Evolutionary conservation across 2,329 filamentous ascomycete genomes (phyloP).

Genomic region (Colletotrichum horii): DNA sequence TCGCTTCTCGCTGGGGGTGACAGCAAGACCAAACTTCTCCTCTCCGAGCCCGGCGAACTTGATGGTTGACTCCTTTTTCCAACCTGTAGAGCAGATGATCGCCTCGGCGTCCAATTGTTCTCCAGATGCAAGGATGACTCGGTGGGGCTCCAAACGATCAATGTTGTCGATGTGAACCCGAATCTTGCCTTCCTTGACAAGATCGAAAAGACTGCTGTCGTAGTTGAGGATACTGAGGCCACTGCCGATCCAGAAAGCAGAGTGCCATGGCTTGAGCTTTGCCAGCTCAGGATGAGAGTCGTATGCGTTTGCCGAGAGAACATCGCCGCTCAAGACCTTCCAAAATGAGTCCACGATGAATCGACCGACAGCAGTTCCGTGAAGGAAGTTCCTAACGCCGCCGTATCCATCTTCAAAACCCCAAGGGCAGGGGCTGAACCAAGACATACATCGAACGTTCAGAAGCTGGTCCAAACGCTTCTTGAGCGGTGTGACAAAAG

Average conservation of each 20-base stretch:
- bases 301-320: conserved; percentile 50
- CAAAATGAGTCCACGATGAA: conserved; percentile 55
- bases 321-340: conserved; percentile 51
- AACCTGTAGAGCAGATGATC: conserved; percentile 58
- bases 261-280: conserved; percentile 46
- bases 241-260: conserved; percentile 52
- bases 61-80: conserved; percentile 50
- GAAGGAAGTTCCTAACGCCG: conserved; percentile 51
- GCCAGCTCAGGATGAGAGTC: conserved; percentile 42
- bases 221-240: conserved; percentile 61
- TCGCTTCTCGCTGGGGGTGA: background rate
- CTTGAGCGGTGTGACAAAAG: conserved; percentile 66
- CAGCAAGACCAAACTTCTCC: background rate
- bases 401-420: conserved; percentile 59
- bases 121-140: conserved; percentile 47
- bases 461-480: conserved; percentile 63
- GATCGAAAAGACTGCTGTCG: conserved; percentile 52
- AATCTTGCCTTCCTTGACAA: conserved; percentile 53
- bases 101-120: conserved; percentile 45
- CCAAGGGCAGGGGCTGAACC: conserved; percentile 72
- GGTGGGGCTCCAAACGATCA: conserved; percentile 38
- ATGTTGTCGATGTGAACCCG: conserved; percentile 54
- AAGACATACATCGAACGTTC: conserved; percentile 62
- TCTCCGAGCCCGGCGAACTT: conserved; percentile 37
- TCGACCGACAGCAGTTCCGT: conserved; percentile 54